Percentiles rank a stretch among this genome's conserved stretches.
These are phyloP conservation scores for Pulveroboletus ravenelii DNA, from an alignment of 768 basidiomycete genomes.

Conservation along the genomic window DNA sequence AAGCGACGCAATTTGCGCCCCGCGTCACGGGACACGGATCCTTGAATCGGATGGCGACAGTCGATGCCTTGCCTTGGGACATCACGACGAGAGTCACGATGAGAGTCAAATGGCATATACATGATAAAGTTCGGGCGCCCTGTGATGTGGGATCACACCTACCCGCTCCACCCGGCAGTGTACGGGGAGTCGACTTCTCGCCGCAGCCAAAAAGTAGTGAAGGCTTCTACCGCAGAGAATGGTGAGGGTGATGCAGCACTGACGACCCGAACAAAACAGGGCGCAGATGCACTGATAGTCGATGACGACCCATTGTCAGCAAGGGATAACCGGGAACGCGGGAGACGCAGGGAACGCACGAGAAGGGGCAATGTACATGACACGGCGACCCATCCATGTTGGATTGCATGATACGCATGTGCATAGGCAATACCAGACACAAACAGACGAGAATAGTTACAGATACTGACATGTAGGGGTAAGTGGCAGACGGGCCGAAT, in stretches of 20 bases:
- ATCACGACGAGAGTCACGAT: neutral
- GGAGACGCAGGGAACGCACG: neutral
- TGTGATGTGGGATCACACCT: neutral
- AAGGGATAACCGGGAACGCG: neutral
- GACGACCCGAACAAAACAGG: neutral
- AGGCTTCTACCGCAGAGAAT: neutral
- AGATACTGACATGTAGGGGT: neutral
- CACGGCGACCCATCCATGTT: neutral
- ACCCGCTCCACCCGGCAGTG: neutral
- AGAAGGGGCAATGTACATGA: neutral
- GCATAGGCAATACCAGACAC: neutral
- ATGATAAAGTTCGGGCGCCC: neutral
- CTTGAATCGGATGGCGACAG: neutral
- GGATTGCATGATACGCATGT: slow-evolving; percentile 1
- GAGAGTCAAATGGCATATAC: neutral
- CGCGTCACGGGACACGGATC: neutral
- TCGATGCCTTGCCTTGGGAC: neutral
- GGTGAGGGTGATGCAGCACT: neutral
- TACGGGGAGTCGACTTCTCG: neutral
- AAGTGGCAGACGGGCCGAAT: neutral
- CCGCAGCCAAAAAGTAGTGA: neutral
- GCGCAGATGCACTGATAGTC: neutral
- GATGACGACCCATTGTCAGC: neutral
- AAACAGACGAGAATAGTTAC: neutral
- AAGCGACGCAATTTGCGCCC: neutral